phyloP scores from a whole-genome alignment of 2,329 filamentous ascomycete genomes.

The Aspergillus clavatus region DNA sequence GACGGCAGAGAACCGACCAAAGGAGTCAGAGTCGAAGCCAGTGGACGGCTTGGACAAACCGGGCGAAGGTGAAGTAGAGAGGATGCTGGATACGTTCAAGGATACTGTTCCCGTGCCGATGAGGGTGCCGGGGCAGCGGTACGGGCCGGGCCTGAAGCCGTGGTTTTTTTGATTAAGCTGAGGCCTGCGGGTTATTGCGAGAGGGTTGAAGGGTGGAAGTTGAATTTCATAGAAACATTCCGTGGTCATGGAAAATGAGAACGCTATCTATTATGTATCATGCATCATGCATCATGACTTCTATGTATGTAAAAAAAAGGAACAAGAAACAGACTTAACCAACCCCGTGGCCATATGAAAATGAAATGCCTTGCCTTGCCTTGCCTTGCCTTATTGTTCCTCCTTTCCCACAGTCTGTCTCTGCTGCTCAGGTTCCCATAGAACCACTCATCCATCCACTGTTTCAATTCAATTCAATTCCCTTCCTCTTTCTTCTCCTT shows the following conservation, averaged over 20 bases:
- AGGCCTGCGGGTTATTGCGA: too few species aligned
- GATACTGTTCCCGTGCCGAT: slow-evolving; percentile 44
- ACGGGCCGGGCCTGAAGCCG: slow-evolving; percentile 16
- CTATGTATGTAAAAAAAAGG: slow-evolving; percentile 9
- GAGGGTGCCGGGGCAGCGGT: slow-evolving; percentile 31
- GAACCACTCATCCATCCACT: not conserved
- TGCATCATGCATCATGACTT: slow-evolving; percentile 5
- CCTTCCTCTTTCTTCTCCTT: slow-evolving; percentile 13
- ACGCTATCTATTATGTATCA: too few species aligned
- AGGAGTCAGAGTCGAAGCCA: too few species aligned
- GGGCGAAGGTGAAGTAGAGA: slow-evolving; percentile 20
- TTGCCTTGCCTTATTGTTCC: too few species aligned
- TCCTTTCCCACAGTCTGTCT: too few species aligned
- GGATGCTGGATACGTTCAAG: slow-evolving; percentile 30
- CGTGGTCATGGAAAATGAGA: too few species aligned
- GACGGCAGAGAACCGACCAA: slow-evolving; percentile 1
- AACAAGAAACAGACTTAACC: not conserved
- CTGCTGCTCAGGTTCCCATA: not conserved
- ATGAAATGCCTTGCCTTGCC: too few species aligned
- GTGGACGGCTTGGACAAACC: slow-evolving; percentile 26
- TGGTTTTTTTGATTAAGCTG: slow-evolving; percentile 16
- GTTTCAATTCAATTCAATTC: not conserved
- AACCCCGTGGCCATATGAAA: too few species aligned
- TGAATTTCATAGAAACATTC: too few species aligned
- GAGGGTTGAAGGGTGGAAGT: too few species aligned